Evolutionary conservation across 352 stramenopile genomes (phyloP), one percentile per base, ranked within the genome.

Genomic region (Globisporangium cystogenes): DNA sequence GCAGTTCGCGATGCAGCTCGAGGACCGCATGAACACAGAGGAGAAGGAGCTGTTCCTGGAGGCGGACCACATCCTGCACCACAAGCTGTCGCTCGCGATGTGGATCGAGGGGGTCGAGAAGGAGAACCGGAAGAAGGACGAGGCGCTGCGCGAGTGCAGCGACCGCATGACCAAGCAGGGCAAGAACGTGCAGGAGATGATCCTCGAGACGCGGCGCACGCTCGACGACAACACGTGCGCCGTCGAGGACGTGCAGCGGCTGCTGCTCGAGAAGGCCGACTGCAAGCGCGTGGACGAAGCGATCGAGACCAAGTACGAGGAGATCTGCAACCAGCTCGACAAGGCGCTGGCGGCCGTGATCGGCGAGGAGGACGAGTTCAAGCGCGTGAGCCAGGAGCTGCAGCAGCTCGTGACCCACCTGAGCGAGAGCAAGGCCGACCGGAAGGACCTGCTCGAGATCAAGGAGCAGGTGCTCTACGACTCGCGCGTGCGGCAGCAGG

Each of bases 241-340:
- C 0, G 82, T 94, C 1, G 83, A 92, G 51, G 83, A 91, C 51
- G 83, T 94, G 15, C 83, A 94, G 57, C 69, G 82, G 0, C 41
- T 89, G 57, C 60, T 94, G 27, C 59, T 92, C 41, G 70, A 89
- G 26, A 94, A 94, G 52, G 83, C 82, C 0, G 83, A 95, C 48
- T 67, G 75, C 20, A 82, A 81, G 20, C 86, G 89, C 18, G 75
- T 96, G 53, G 84, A 96, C 59, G 78, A 93, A 53, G 80, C 90
- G 26, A 94, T 96, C 37, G 87, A 96, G 61, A 74, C 74, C 46
- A 95, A 95, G 61, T 96, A 96, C 67, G 86, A 96, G 59, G 84
- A 95, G 65, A 96, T 96, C 43, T 96, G 90, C 57, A 92, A 95
- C 59, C 87, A 96, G 49, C 62, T 96, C 15, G 86, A 96, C 60